Percentiles rank a stretch among this genome's conserved stretches.
Conservation (phyloP, 2,329 filamentous ascomycete genomes). For the Zymoseptoria ardabiliae region DNA sequence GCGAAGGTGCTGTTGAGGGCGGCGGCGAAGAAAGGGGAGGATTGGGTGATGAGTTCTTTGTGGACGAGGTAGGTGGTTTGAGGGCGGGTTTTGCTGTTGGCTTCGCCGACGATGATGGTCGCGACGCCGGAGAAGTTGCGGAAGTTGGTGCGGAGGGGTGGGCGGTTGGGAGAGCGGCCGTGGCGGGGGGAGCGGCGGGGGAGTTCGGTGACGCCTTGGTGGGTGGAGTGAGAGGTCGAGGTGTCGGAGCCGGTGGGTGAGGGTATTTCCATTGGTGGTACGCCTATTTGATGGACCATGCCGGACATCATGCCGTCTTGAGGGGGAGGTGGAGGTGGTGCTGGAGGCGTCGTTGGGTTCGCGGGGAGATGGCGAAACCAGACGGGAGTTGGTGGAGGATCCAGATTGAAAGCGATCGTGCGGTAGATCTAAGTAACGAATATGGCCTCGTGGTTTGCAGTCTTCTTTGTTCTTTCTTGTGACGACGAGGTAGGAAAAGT, state of each 20-base stretch:
- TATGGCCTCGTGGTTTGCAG: not conserved
- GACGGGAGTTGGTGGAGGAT: constrained; percentile 25
- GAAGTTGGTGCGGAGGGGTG: constrained; percentile 32
- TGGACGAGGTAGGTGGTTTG: constrained; percentile 40
- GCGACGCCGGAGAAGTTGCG: constrained; percentile 36
- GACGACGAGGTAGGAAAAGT: not conserved
- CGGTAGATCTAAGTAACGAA: not conserved
- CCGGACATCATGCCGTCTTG: constrained; percentile 16
- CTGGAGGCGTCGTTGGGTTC: constrained; percentile 13
- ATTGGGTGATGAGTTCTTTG: constrained; percentile 40
- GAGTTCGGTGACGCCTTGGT: constrained; percentile 13
- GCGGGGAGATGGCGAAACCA: constrained; percentile 25
- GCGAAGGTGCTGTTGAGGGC: constrained; percentile 42
- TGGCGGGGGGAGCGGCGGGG: constrained; percentile 8
- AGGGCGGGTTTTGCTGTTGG: constrained; percentile 18
- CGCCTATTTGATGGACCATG: constrained; percentile 13
- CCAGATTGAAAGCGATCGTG: constrained; percentile 16
- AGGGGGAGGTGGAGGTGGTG: constrained; percentile 7
- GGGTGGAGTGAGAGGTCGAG: constrained; percentile 19
- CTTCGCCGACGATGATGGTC: constrained; percentile 34
- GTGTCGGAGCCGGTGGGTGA: constrained; percentile 20
- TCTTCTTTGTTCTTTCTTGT: not conserved
- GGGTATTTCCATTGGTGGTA: constrained; percentile 24
- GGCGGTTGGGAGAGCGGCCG: constrained; percentile 22
- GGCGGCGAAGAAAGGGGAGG: constrained; percentile 46